Conservation (phyloP, 2,329 filamentous ascomycete species). For the Pyrenochaeta sp. region DNA sequence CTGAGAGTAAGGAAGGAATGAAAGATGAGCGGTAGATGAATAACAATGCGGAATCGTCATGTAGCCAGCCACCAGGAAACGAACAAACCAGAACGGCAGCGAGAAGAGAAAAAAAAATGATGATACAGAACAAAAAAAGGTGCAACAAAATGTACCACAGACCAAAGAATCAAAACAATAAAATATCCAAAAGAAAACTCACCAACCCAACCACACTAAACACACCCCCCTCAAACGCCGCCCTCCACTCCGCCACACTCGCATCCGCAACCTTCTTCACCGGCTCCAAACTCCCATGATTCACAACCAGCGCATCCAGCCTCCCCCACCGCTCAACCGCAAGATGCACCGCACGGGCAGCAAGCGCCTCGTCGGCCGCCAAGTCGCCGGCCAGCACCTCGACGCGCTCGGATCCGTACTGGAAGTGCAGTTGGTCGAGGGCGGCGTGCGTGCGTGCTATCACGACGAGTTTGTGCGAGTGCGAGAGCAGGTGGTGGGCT, state of each 20-base stretch:
- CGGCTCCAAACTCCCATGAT: slow-evolving; percentile 84
- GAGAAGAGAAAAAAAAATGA: neutral
- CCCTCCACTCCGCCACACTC: slow-evolving; percentile 76
- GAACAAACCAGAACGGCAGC: too few relatives aligned
- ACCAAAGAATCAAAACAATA: slow-evolving; percentile 9
- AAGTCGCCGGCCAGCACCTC: slow-evolving; percentile 66
- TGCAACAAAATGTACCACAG: slow-evolving; percentile 15
- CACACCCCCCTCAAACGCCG: slow-evolving; percentile 82
- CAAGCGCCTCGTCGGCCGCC: slow-evolving; percentile 60
- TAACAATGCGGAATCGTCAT: too few relatives aligned
- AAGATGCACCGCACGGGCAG: slow-evolving; percentile 67
- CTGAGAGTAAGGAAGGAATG: too few relatives aligned
- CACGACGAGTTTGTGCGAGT: slow-evolving; percentile 64
- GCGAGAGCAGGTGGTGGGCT: slow-evolving; percentile 64
- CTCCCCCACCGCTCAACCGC: slow-evolving; percentile 72
- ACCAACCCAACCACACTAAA: slow-evolving; percentile 84
- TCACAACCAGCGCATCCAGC: slow-evolving; percentile 84
- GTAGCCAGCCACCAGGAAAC: too few relatives aligned
- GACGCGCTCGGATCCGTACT: slow-evolving; percentile 62
- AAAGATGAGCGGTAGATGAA: too few relatives aligned
- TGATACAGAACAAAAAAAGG: neutral
- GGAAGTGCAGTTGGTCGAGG: slow-evolving; percentile 55
- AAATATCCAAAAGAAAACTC: slow-evolving; percentile 45
- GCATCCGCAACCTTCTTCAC: slow-evolving; percentile 73
- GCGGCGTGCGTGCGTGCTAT: slow-evolving; percentile 64